Base-by-base conservation (phyloP, 768 basidiomycete genomes). In the Suillus brevipes region DNA sequence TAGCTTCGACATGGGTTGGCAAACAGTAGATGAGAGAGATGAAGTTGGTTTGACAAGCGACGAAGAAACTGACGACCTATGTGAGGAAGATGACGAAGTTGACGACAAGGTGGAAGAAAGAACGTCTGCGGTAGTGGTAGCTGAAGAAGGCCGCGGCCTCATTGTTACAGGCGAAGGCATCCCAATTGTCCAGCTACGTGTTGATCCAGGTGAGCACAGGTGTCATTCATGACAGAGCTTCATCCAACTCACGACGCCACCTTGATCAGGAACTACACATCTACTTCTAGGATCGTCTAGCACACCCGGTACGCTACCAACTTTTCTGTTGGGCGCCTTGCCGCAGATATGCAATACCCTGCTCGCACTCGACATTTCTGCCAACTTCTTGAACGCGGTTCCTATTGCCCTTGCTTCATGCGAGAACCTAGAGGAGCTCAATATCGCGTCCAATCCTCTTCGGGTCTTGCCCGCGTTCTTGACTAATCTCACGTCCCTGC, bases 401-500 rank as follows among this genome's bases (percentile, higher is more conserved):
- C 95, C 97, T 13, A 89, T 90, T 23, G 86, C 89, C 20, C 85
- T 99, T 53, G 87, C 88, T n/a, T 79, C 86, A 16, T 97, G 96
- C 73, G 81, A 82, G 67, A 85, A 82, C 71, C 86, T 99, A 42
- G 95, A 98, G 75, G 97, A 99, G 77, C 84, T 99, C 53, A 97
- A 98, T 73, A 84, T 99, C 61, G 92, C 92, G 13, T 90, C 88
- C 60, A 99, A 99, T 75, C 92, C 93, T 8, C 83, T 99, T 34
- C 88, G 92, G 53, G 89, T 89, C n/a, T 83, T 99, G n/a, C 97
- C 97, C 18, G 82, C 88, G 34, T 98, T 96, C 78, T 83, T 98
- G 56, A 86, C 89, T 34, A 83, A 90, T 64, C 82, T 98, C 36
- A 77, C 80, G 7, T 87, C 88, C 67, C 85, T 99, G 58, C 88